A percentile compares a stretch with the other conserved stretches of the same genome.
Evolutionary conservation across 139 green algal genomes (phyloP).

Genomic region (Picocystis salinarum): DNA sequence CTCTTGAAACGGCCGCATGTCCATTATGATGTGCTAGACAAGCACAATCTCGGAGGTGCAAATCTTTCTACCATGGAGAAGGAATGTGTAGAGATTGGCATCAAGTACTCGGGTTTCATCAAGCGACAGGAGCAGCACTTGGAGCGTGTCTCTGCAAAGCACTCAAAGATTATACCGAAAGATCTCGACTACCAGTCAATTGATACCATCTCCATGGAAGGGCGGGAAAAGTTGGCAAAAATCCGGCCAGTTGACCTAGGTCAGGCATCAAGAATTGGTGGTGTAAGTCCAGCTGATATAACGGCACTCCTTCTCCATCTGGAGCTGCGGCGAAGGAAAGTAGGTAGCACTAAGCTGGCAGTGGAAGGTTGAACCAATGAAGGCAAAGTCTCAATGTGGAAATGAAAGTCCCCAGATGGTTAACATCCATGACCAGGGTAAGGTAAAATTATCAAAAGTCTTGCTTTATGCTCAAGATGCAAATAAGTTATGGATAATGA

Average conservation of each 20-base stretch:
- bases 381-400: no score
- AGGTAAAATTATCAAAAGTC: no score
- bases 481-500: no score
- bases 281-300: slow-evolving; percentile 90
- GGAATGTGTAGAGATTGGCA: slow-evolving; percentile 77
- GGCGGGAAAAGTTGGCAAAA: slow-evolving; percentile 73
- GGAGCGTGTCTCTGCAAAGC: slow-evolving; percentile 18
- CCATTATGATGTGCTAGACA: slow-evolving; percentile 57
- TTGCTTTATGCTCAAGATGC: no score
- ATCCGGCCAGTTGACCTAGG: slow-evolving; percentile 61
- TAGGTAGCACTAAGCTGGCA: no score
- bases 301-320: slow-evolving; percentile 69
- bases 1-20: slow-evolving; percentile 73
- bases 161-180: background rate
- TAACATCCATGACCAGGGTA: no score
- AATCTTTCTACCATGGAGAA: slow-evolving; percentile 24
- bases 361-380: no score
- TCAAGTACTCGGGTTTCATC: slow-evolving; percentile 97
- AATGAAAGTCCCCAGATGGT: no score
- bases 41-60: slow-evolving; percentile 17
- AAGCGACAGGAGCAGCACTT: slow-evolving; percentile 59
- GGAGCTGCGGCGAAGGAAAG: slow-evolving; percentile 28
- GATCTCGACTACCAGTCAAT: background rate
- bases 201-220: slow-evolving; percentile 51
- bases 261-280: slow-evolving; percentile 72